Conservation (phyloP, 805 yeast genomes). For the Suhomyces vadensis region DNA sequence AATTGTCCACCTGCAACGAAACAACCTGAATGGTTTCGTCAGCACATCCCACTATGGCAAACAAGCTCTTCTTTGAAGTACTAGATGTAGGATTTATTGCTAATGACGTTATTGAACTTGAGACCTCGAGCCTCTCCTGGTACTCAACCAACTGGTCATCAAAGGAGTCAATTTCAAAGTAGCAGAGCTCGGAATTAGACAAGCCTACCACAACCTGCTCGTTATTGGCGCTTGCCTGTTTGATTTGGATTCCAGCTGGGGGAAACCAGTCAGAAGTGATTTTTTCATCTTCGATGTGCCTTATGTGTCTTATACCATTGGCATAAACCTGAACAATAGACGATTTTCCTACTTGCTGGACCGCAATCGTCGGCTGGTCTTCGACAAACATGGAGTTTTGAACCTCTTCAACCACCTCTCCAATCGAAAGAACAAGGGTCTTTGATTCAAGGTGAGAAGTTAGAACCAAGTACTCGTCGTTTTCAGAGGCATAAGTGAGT, state of each 20-base stretch:
- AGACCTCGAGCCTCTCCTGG: constrained; percentile 57
- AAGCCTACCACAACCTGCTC: constrained; percentile 71
- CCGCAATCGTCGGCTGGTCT: constrained; percentile 61
- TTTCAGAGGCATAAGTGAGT: constrained; percentile 41
- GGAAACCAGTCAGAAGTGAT: constrained; percentile 73
- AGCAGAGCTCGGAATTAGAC: constrained; percentile 72
- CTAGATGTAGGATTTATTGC: constrained; percentile 49
- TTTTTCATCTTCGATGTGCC: constrained; percentile 17
- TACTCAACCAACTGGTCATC: constrained; percentile 71
- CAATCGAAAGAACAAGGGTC: constrained; percentile 73
- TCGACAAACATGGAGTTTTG: constrained; percentile 61
- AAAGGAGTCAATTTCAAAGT: constrained; percentile 70
- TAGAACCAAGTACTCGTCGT: constrained; percentile 65
- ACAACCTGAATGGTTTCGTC: constrained; percentile 71
- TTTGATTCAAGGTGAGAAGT: constrained; percentile 56
- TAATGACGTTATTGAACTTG: constrained; percentile 49
- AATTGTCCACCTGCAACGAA: constrained; percentile 58
- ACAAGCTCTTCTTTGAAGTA: constrained; percentile 50
- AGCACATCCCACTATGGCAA: constrained; percentile 67
- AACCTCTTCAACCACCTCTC: constrained; percentile 78
- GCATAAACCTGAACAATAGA: constrained; percentile 74
- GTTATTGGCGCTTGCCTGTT: constrained; percentile 60
- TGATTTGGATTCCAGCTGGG: constrained; percentile 70
- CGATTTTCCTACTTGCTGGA: constrained; percentile 62
- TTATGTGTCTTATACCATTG: constrained; percentile 63